These are phyloP conservation scores for Paracorniculantispora psalliotae DNA, from an alignment of 2,329 filamentous ascomycete genomes.

Conservation along the genomic window DNA sequence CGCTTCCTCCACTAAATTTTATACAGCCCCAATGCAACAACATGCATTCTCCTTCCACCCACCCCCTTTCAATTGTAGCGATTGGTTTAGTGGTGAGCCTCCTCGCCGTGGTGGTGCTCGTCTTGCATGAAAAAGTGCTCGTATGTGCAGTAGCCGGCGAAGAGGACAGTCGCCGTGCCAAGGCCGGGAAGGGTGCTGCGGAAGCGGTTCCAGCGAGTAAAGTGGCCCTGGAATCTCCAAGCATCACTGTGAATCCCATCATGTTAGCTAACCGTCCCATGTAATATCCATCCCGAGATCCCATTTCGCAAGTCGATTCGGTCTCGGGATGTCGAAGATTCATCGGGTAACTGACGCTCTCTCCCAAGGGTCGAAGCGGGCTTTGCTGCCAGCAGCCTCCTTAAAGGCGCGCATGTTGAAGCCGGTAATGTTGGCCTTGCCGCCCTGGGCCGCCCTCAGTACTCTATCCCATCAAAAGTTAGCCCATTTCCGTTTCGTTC, in stretches of 20 bases:
- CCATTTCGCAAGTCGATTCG: neutral
- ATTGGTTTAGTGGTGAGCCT: slow-evolving; percentile 4
- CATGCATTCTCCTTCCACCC: neutral
- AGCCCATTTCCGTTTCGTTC: neutral
- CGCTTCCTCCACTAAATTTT: no score
- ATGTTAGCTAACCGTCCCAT: neutral
- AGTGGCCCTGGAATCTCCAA: slow-evolving; percentile 89
- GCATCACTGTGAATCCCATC: slow-evolving; percentile 66
- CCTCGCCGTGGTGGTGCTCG: slow-evolving; percentile 51
- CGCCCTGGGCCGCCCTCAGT: slow-evolving; percentile 47
- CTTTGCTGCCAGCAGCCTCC: slow-evolving; percentile 59
- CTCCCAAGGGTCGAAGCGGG: slow-evolving; percentile 63
- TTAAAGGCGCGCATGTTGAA: slow-evolving; percentile 83
- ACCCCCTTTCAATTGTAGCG: no score
- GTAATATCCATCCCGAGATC: no score
- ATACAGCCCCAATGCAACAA: neutral
- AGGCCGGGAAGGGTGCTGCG: slow-evolving; percentile 82
- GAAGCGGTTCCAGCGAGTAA: slow-evolving; percentile 86
- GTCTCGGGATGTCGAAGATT: neutral
- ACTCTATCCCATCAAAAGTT: slow-evolving; percentile 24
- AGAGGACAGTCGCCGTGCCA: slow-evolving; percentile 87
- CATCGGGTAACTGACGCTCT: slow-evolving; percentile 38
- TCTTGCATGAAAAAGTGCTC: slow-evolving; percentile 84
- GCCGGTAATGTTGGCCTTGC: slow-evolving; percentile 77
- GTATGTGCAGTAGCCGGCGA: slow-evolving; percentile 82